Base-by-base conservation (phyloP, 352 stramenopile genomes). In the Phytophthora litchii region DNA sequence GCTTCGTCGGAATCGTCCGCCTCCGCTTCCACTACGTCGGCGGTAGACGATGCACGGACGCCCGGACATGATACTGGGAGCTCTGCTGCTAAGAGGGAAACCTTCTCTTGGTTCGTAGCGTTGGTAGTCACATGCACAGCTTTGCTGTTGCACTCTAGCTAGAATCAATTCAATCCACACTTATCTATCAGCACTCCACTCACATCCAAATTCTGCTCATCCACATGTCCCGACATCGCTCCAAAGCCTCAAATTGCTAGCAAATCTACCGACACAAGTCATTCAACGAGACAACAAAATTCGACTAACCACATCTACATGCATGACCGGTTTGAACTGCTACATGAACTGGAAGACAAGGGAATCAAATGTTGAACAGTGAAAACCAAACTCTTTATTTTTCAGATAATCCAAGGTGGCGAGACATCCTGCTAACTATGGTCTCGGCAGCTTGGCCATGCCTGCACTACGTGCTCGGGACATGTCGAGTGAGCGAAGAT, bases 361-460 rank as follows among this genome's bases (percentile, higher is more conserved):
- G 23, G n/a, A n/a, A 19, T 4, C 20, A 27, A 44, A 44, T 52
- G 29, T 11, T 23, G 20, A 44, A 46, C 8, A 35, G n/a, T 56
- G 16, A 50, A 64, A 72, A 67, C 58, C 52, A 72, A 53, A 64
- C 35, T 61, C 49, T 69, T 58, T 50, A 53, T 62, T 67, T 60
- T 65, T 65, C 51, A 38, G 47, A 75, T 69, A 49, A 62, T 67
- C 50, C 59, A 72, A 65, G 52, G 38, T 71, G 67, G 67, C 67
- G 67, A 72, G 53, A 72, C 48, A 59, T 72, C 56, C 67, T 75
- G 56, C 61, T 74, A 62, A 66, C 61, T 65, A 72, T 54, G 29
- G 53, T 72, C 67, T 69, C 67, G 67, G 67, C 67, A 71, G 17
- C 52, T 66, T 72, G 61, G 53, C 51, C 67, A 69, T 72, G 67